Evolutionary conservation across 23 red algal genomes (phyloP).

Genomic region (Chondrus crispus): DNA sequence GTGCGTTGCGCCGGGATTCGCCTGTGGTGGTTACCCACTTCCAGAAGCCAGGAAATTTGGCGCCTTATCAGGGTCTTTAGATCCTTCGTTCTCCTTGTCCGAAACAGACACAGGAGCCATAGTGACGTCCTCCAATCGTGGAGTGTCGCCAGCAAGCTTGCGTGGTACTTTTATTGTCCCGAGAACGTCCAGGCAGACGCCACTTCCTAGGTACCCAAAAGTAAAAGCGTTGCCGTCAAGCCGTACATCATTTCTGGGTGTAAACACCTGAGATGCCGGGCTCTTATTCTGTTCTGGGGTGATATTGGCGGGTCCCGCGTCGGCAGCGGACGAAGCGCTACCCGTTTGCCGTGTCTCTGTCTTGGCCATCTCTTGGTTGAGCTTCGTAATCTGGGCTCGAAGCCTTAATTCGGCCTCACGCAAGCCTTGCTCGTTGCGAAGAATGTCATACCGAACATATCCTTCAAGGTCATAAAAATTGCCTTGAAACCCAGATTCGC

Average conservation of each 20-base stretch:
- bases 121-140: too few species aligned
- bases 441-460: not conserved
- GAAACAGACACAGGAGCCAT: too few species aligned
- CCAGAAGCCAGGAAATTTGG: too few species aligned
- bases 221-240: slow-evolving; percentile 34
- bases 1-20: too few species aligned
- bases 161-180: slow-evolving; percentile 23
- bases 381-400: not conserved
- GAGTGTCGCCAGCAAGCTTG: not conserved
- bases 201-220: slow-evolving; percentile 36
- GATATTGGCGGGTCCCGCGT: not conserved
- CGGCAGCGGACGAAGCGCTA: not conserved
- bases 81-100: too few species aligned
- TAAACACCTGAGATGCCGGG: not conserved
- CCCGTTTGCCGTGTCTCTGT: not conserved
- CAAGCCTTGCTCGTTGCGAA: not conserved
- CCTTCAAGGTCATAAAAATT: not conserved
- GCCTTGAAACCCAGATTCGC: slow-evolving; percentile 31
- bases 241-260: not conserved
- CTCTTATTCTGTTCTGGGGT: not conserved
- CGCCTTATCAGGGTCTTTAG: too few species aligned
- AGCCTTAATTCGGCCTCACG: slow-evolving; percentile 4
- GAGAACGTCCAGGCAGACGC: slow-evolving; percentile 52
- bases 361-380: not conserved
- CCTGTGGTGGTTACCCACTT: too few species aligned